Conservation (phyloP, 2,329 filamentous ascomycete genomes). For the Hypomyces perniciosus region DNA sequence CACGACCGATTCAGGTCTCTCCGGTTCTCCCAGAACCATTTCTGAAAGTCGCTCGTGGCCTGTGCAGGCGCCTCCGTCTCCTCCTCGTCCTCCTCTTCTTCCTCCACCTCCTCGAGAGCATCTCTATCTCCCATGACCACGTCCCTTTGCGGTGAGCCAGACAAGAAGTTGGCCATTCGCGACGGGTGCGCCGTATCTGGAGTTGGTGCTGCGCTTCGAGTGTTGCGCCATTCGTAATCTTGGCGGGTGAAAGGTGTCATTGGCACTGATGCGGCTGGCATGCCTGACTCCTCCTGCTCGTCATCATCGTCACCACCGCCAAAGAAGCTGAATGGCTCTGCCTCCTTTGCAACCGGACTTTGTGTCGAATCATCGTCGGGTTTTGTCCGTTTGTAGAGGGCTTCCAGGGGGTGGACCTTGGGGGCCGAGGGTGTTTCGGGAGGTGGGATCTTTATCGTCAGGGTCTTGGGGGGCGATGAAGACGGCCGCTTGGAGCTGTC, state of each 20-base stretch:
- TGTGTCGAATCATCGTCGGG: conserved; percentile 31
- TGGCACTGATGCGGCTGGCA: conserved; percentile 41
- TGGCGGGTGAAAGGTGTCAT: conserved; percentile 78
- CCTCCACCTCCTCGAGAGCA: conserved; percentile 28
- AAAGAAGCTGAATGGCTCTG: conserved; percentile 73
- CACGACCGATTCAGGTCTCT: conserved; percentile 60
- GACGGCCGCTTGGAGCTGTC: conserved; percentile 41
- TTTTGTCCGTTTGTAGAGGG: conserved; percentile 74
- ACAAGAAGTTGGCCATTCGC: conserved; percentile 56
- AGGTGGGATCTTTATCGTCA: conserved; percentile 51
- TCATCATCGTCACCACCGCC: conserved; percentile 42
- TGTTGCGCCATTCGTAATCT: conserved; percentile 66
- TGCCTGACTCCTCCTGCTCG: conserved; percentile 34
- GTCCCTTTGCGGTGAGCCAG: conserved; percentile 20
- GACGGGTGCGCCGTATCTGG: conserved; percentile 82
- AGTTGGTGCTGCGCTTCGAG: conserved; percentile 88
- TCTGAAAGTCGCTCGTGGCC: conserved; percentile 50
- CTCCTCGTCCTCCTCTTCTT: conserved; percentile 24
- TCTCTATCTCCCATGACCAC: conserved; percentile 39
- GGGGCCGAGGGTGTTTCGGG: conserved; percentile 41
- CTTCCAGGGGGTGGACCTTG: conserved; percentile 77
- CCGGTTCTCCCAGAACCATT: conserved; percentile 63
- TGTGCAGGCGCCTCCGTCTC: conserved; percentile 16
- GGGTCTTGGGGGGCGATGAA: conserved; percentile 42
- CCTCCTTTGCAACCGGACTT: conserved; percentile 34